Evolutionary conservation across 139 green algal genomes (phyloP).

Genomic region (Chlamydomonas asymmetrica): DNA sequence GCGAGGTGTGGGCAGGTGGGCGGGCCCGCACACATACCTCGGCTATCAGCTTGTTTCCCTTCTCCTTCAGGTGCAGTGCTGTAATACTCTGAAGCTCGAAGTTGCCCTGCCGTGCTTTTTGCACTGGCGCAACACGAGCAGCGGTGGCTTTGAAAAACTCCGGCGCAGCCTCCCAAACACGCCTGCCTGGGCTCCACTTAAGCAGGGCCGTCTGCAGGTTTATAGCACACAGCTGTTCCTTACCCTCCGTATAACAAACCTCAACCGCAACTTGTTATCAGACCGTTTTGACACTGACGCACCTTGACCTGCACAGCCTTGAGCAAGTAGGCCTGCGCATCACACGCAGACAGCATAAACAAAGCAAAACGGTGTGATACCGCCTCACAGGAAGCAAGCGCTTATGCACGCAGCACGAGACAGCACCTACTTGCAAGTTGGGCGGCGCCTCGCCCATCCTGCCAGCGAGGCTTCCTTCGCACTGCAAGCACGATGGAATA

Average conservation of each 20-base stretch:
- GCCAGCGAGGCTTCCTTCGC: no score
- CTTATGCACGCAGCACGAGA: no score
- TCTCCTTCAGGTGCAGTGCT: conserved; percentile 20
- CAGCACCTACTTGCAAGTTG: no score
- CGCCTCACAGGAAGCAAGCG: neutral
- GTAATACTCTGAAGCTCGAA: conserved; percentile 4
- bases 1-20: no score
- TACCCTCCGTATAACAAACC: neutral
- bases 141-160: conserved; percentile 37
- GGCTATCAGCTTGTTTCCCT: conserved; percentile 25
- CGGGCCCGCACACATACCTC: conserved; percentile 9
- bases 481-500: no score
- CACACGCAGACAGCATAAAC: neutral
- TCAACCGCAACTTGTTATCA: neutral
- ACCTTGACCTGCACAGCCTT: conserved; percentile 33
- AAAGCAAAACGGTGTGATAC: conserved; percentile 4
- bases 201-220: conserved; percentile 23
- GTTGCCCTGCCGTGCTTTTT: neutral
- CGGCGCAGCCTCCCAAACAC: conserved; percentile 37
- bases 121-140: conserved; percentile 1
- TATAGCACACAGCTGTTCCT: neutral
- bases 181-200: conserved; percentile 15
- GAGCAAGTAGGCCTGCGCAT: conserved; percentile 10
- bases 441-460: no score
- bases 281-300: neutral